Base-by-base conservation (phyloP, 768 basidiomycete species). In the Phylloporus rhodoxanthus region DNA sequence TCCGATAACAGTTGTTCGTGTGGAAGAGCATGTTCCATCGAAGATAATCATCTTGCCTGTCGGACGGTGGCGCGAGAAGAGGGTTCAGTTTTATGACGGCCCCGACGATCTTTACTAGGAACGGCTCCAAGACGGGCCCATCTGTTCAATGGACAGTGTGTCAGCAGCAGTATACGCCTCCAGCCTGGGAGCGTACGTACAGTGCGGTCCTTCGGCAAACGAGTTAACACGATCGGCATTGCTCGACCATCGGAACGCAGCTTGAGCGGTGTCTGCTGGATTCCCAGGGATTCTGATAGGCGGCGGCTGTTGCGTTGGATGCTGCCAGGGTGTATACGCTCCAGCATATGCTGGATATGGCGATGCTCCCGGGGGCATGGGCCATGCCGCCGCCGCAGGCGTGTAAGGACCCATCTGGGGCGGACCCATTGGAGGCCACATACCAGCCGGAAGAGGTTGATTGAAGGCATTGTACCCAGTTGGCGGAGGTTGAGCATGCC, bases 1-100 rank as follows among this genome's bases (percentile, higher is more conserved):
- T 84, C 49, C 81, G 77, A 56, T 77, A 77, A 47, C 81, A 80
- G 51, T 79, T 73, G 34, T 73, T 76, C 6, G 84, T 76, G 6
- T 72, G 69, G 62, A 81, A 86, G 36, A 85, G 73, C 81, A 89
- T 84, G 66, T 85, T 84, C 85, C 86, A 88, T 41, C 76, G 78
- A 38, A 89, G 68, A 60, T 78, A 77, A 5, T 75, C 74, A 1
- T 77, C 73, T 5, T 68, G 57, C 4, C 64, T 62, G 8, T 72
- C 71, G 0, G 75, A 65, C 52, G 65, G 69, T 17, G 82, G 80
- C 0, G 66, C 58, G 14, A 88, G 69, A 21, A 87, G 72, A 0
- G 87, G 85, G 59, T 89, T 88, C 29, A 89, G 49, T 40, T 67
- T 63, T 5, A 82, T 54, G 6, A 56, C 53, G 1, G 79, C 80